phyloP scores from a whole-genome alignment of 495 filamentous ascomycete species.

The Xanthoparmelia taractica region DNA sequence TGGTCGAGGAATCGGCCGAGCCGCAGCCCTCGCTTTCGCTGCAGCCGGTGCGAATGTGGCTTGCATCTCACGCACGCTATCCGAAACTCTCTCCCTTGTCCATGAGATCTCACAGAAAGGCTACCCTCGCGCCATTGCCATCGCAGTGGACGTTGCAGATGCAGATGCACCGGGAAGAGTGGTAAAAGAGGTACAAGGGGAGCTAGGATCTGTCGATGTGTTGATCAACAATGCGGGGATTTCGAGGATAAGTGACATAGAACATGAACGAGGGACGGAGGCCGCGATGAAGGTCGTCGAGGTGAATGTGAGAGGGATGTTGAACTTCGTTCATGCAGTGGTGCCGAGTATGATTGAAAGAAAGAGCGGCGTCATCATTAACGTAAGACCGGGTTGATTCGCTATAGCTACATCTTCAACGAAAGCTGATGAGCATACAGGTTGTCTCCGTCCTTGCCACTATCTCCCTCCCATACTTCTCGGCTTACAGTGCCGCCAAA shows the following conservation, averaged over 20 bases:
- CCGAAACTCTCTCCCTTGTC: constrained; percentile 14
- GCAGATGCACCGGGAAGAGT: constrained; percentile 15
- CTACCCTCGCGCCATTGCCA: constrained; percentile 19
- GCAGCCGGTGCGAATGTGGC: constrained; percentile 69
- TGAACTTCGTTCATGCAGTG: constrained; percentile 27
- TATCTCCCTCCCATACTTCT: constrained; percentile 23
- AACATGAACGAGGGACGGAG: constrained; percentile 23
- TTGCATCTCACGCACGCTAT: constrained; percentile 20
- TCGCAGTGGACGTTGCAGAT: constrained; percentile 24
- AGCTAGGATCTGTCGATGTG: constrained; percentile 27
- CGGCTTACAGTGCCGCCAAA: constrained; percentile 25
- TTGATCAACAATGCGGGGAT: constrained; percentile 27
- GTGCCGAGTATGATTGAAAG: constrained; percentile 24
- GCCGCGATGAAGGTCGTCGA: constrained; percentile 26
- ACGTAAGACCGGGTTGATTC: background rate
- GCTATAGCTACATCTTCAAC: background rate
- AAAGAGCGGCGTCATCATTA: constrained; percentile 25
- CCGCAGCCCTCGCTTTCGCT: constrained; percentile 55
- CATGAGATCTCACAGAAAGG: constrained; percentile 21
- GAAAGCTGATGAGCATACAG: background rate
- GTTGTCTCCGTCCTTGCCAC: constrained; percentile 22
- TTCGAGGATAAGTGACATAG: constrained; percentile 21
- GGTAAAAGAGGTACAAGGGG: constrained; percentile 19
- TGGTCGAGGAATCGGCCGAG: constrained; percentile 61
- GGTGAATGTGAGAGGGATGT: constrained; percentile 19